A percentile compares a stretch with the other conserved stretches of the same genome.
Conservation (phyloP, 495 filamentous ascomycete genomes). For the Aspergillus leporis region DNA sequence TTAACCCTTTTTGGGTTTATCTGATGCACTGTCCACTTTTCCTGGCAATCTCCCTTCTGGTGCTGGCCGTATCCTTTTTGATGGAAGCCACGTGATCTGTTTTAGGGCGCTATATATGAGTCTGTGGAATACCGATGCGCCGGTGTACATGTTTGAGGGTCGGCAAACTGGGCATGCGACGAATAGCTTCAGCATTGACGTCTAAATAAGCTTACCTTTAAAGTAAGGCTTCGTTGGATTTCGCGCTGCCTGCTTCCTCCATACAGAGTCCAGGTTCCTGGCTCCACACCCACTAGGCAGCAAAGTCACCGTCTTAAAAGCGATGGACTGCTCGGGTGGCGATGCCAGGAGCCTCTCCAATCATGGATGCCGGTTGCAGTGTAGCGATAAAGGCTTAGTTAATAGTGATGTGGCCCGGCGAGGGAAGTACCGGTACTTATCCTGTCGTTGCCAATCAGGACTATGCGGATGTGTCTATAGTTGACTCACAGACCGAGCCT, state of each 20-base stretch:
- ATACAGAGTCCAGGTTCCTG: constrained; percentile 9
- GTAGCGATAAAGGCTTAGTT: constrained; percentile 6
- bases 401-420: not conserved
- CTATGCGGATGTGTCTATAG: not conserved
- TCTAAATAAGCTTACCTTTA: constrained; percentile 28
- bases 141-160: not conserved
- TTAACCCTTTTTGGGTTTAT: constrained; percentile 7
- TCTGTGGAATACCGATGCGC: not conserved
- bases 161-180: not conserved
- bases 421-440: constrained; percentile 11
- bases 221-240: constrained; percentile 2
- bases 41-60: constrained; percentile 10
- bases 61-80: not conserved
- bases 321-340: constrained; percentile 10
- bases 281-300: constrained; percentile 25
- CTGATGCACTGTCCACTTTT: constrained; percentile 1
- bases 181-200: not conserved
- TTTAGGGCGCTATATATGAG: not conserved
- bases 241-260: constrained; percentile 2
- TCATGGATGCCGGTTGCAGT: not conserved
- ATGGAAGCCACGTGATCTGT: constrained; percentile 1
- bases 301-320: constrained; percentile 8
- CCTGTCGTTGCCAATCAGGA: not conserved
- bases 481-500: not conserved
- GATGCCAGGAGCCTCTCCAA: constrained; percentile 8